Percentiles rank a stretch among this genome's conserved stretches.
Evolutionary conservation across 2,329 filamentous ascomycete species (phyloP).

Genomic region (Beauveria bassiana): DNA sequence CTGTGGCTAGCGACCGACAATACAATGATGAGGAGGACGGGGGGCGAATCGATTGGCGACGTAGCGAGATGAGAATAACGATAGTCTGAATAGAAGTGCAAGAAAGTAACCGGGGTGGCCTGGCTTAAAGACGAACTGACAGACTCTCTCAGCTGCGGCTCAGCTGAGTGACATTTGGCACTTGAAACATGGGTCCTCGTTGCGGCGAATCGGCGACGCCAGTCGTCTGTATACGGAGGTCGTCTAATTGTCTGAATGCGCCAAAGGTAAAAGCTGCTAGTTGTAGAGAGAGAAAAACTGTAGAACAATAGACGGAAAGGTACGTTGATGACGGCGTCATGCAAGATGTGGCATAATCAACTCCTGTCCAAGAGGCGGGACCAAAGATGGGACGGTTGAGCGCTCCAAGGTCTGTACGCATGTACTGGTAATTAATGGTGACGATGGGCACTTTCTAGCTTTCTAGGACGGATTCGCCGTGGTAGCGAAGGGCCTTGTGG

Average conservation of each 20-base stretch:
- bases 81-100: background rate
- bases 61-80: background rate
- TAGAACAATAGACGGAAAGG: background rate
- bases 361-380: background rate
- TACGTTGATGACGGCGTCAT: background rate
- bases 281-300: background rate
- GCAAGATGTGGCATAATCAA: background rate
- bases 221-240: background rate
- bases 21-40: background rate
- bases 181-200: background rate
- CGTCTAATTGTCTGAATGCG: background rate
- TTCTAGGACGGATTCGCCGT: background rate
- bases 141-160: slow-evolving; percentile 7
- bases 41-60: too few relatives aligned
- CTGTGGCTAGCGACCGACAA: background rate
- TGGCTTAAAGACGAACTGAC: background rate
- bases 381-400: background rate
- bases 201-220: background rate
- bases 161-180: background rate
- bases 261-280: background rate
- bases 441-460: background rate
- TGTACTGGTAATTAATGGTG: background rate
- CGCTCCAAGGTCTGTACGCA: background rate
- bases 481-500: background rate
- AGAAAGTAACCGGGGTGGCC: background rate